Evolutionary conservation across 202 grass and related monocot genomes (phyloP), one percentile per base, ranked within the genome.

Genomic region (Saccharum hybrid): DNA sequence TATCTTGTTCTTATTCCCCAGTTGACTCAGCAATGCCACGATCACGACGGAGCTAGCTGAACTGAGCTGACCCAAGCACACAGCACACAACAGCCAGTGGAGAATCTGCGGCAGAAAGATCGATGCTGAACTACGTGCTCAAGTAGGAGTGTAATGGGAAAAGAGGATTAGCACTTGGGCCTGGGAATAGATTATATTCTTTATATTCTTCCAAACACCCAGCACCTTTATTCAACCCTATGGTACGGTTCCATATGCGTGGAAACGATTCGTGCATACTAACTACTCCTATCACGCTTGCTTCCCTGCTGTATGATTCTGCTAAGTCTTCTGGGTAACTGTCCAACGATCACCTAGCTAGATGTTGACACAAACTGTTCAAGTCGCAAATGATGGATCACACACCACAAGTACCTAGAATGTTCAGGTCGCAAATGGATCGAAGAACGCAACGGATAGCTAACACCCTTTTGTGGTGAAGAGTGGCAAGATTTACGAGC

Each of bases 171-270:
- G 42, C 14, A 43, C 16, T 59, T 15, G n/a, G 13, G 10, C 46
- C 13, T 41, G 6, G 36, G 57, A 21, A 63, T 28, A 30, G 22
- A 30, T 62, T 65, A 79, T 78, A 72, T 85, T 78, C 83, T 42
- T 62, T 65, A 79, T 78, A 72, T 85, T 78, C 83, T 42, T 63
- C 5, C 66, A 51, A 77, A 38, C 40, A 61, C 46, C 21, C 5
- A 22, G 59, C 54, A 23, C 6, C n/a, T 79, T 72, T 63, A 49
- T 78, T 23, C 21, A 26, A 63, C 10, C 37, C 66, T 21, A 66
- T 19, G 51, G 51, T 71, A 60, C 9, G 52, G 16, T 41, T 75
- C 56, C 51, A 51, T 51, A 51, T 19, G 51, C 40, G 1, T 49
- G 19, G 49, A 18, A 38, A 23, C 15, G 57, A 72, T 51, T n/a